Conservation (phyloP, 2,329 filamentous ascomycete genomes). For the Calcarisporium arbuscula region DNA sequence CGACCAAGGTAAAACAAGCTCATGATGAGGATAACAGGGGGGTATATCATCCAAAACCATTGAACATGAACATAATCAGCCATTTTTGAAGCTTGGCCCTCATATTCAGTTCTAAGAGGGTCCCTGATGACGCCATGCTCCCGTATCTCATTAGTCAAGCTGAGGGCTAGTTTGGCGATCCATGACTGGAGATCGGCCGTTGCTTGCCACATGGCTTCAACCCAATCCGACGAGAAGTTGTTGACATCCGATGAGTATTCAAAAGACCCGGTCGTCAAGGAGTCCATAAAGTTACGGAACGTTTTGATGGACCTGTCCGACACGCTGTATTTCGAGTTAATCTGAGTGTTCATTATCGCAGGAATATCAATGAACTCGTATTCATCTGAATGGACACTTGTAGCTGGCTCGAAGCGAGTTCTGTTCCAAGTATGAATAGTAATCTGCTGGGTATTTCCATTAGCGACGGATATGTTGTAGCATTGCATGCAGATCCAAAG, state of each 20-base stretch:
- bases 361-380: conserved; percentile 26
- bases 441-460: conserved; percentile 20
- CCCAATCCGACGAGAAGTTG: conserved; percentile 31
- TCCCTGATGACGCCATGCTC: conserved; percentile 19
- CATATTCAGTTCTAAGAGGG: conserved; percentile 13
- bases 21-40: conserved; percentile 23
- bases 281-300: conserved; percentile 24
- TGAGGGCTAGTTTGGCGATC: conserved; percentile 25
- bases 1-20: conserved; percentile 28
- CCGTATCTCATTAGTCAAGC: conserved; percentile 30
- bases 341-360: conserved; percentile 16
- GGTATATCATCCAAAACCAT: conserved; percentile 31
- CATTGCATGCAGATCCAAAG: conserved; percentile 32
- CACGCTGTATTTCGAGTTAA: conserved; percentile 22
- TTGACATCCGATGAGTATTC: conserved; percentile 18
- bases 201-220: conserved; percentile 29
- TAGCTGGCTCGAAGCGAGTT: conserved; percentile 18
- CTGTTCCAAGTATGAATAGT: conserved; percentile 22
- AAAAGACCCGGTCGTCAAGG: conserved; percentile 23
- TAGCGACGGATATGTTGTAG: conserved; percentile 20
- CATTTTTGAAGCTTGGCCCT: conserved; percentile 22
- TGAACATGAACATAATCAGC: conserved; percentile 25
- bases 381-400: conserved; percentile 20
- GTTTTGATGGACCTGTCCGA: conserved; percentile 23
- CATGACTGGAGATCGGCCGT: conserved; percentile 22